These are phyloP conservation scores for Erodium trifolium DNA, from an alignment of 441 rosid species.

Conservation along the genomic window DNA sequence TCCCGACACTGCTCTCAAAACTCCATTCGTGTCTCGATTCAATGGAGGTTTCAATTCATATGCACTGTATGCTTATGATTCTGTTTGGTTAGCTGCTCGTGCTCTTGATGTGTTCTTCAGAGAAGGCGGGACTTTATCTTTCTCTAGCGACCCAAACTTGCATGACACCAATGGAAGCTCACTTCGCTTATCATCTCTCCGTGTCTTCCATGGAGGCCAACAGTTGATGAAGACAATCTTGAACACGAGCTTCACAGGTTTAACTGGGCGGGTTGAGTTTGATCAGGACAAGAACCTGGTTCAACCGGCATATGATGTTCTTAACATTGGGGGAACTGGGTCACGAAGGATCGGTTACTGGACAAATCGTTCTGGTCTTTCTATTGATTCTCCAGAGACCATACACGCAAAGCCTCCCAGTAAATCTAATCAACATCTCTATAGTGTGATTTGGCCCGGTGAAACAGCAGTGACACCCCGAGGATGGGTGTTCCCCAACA, in stretches of 20 bases:
- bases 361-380: conserved; percentile 72
- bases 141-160: conserved; percentile 53
- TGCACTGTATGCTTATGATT: conserved; percentile 36
- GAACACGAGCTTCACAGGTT: conserved; percentile 55
- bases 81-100: conserved; percentile 61
- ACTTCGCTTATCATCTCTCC: conserved; percentile 49
- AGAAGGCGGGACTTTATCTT: conserved; percentile 50
- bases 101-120: conserved; percentile 58
- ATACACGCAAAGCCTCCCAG: conserved; percentile 48
- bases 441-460: conserved; percentile 74
- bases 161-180: conserved; percentile 35
- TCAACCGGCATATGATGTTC: conserved; percentile 64
- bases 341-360: conserved; percentile 68
- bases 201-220: conserved; percentile 59
- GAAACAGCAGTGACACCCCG: conserved; percentile 39
- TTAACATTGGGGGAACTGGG: conserved; percentile 60
- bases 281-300: conserved; percentile 47
- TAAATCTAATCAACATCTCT: conserved; percentile 45
- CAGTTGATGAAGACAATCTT: conserved; percentile 49
- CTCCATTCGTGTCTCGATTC: conserved; percentile 44
- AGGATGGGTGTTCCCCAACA: conserved; percentile 92
- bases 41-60: conserved; percentile 52
- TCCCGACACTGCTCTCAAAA: conserved; percentile 52
- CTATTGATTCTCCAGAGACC: conserved; percentile 50
- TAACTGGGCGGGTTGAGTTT: conserved; percentile 54